A percentile compares a stretch with the other conserved stretches of the same genome.
Conservation (phyloP, 495 filamentous ascomycete species). For the Hyaloscypha hepaticicola region DNA sequence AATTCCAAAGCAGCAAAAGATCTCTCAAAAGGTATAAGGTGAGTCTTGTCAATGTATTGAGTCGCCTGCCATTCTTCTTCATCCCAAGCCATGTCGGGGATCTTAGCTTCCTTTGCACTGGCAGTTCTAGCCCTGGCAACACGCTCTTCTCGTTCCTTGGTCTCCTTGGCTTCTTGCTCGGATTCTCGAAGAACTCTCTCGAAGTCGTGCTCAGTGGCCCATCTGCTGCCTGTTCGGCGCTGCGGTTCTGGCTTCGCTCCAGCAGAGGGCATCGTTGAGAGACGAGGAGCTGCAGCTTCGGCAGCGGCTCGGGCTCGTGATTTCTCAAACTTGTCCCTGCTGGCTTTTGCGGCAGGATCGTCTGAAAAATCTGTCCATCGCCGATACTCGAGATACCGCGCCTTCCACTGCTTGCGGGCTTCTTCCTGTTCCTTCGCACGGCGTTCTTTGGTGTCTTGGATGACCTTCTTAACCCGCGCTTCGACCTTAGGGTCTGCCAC, state of each 20-base stretch:
- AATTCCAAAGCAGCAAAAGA: constrained; percentile 72
- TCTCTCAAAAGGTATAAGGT: constrained; percentile 62
- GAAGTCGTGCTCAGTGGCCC: constrained; percentile 68
- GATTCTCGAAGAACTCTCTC: constrained; percentile 76
- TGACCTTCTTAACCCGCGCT: constrained; percentile 8
- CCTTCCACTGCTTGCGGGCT: constrained; percentile 35
- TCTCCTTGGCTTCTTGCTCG: constrained; percentile 70
- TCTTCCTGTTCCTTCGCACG: constrained; percentile 34
- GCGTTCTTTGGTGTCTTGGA: constrained; percentile 31
- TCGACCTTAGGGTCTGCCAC: constrained; percentile 14
- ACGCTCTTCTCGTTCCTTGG: constrained; percentile 64
- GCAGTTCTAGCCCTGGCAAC: constrained; percentile 72
- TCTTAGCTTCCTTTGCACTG: constrained; percentile 76
- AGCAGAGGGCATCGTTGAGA: constrained; percentile 34
- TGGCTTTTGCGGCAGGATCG: constrained; percentile 44
- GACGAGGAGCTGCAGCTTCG: constrained; percentile 29
- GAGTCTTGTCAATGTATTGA: constrained; percentile 72
- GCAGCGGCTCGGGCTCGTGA: constrained; percentile 20
- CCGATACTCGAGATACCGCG: constrained; percentile 45
- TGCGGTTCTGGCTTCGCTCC: constrained; percentile 26
- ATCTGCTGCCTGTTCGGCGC: constrained; percentile 38
- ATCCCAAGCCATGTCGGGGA: constrained; percentile 72
- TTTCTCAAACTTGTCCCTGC: constrained; percentile 31
- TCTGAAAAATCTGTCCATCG: constrained; percentile 51
- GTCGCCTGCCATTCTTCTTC: constrained; percentile 35